Evolutionary conservation across 2,329 filamentous ascomycete genomes (phyloP), one percentile per base, ranked within the genome.

Genomic region (Sphaerulina musiva): DNA sequence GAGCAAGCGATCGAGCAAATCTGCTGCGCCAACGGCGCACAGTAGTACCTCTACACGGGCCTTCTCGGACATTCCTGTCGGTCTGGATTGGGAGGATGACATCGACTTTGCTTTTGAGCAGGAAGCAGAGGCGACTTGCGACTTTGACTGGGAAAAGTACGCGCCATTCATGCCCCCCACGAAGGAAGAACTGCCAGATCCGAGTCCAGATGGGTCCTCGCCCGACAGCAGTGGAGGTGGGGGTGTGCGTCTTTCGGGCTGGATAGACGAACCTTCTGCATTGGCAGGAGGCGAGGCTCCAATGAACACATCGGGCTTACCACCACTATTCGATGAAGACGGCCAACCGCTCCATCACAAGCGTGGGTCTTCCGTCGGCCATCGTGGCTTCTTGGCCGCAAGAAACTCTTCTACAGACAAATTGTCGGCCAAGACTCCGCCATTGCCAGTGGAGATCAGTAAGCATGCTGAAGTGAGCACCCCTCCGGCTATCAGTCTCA

Each of bases 101-200:
- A 79, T 84, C 53, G 80, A 83, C 59, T 83, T 79, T 62, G 81
- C 79, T 62, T 83, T 83, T 60, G 78, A 82, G 56, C 77, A 81
- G 63, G 79, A 78, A 26, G 76, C 80, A 5, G 81, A 83, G 66
- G 80, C 80, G 1, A 78, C 79, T 49, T 82, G 78, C 59, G 74
- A 84, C 57, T 82, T 81, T 54, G 78, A 83, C 55, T 83, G 80
- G 80, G 72, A 76, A 53, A 56, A 52, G 29, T 48, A 55, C 11
- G 23, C 49, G 6, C 41, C 41, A 1, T 44, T 26, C 40, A 51
- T 51, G 48, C 34, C 48, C 23, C 42, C 51, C 20, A 26, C 48
- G 26, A 50, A 47, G 20, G 48, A 53, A 38, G 53, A 56, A n/a
- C 14, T 48, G 32, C 59, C 60, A 38, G 11, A 44, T 11, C 49